These are phyloP conservation scores for Sclerotinia sclerotiorum DNA, from an alignment of 2,329 filamentous ascomycete species.

Conservation along the genomic window DNA sequence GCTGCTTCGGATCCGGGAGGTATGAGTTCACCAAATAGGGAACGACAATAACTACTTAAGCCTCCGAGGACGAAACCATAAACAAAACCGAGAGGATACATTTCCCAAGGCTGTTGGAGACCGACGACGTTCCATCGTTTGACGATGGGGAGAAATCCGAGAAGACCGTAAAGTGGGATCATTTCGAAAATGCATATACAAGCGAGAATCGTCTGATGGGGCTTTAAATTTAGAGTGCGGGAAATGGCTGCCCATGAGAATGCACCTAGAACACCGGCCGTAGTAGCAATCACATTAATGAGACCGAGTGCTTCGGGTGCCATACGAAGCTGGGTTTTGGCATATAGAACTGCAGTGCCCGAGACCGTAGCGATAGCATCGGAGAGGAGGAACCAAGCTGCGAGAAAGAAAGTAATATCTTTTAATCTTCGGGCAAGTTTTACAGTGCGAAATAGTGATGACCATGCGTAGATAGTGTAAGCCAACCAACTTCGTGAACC, in stretches of 20 bases:
- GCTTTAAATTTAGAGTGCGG: slow-evolving; percentile 64
- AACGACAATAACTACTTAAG: slow-evolving; percentile 84
- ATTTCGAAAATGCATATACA: slow-evolving; percentile 88
- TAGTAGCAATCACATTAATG: slow-evolving; percentile 89
- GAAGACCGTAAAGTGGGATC: slow-evolving; percentile 86
- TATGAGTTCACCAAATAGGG: slow-evolving; percentile 87
- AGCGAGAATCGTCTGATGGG: slow-evolving; percentile 83
- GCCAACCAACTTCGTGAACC: slow-evolving; percentile 53
- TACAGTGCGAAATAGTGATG: slow-evolving; percentile 75
- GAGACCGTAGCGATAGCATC: slow-evolving; percentile 93
- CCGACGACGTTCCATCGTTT: slow-evolving; percentile 73
- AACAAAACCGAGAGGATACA: slow-evolving; percentile 87
- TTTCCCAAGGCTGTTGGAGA: slow-evolving; percentile 90
- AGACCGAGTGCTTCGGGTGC: slow-evolving; percentile 80
- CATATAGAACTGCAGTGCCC: slow-evolving; percentile 91
- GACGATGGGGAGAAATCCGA: slow-evolving; percentile 83
- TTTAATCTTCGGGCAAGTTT: slow-evolving; percentile 68
- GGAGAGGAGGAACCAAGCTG: slow-evolving; percentile 90
- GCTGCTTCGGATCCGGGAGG: slow-evolving; percentile 91
- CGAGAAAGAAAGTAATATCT: slow-evolving; percentile 75
- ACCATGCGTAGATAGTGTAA: slow-evolving; percentile 83
- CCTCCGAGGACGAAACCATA: slow-evolving; percentile 96
- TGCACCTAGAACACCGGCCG: slow-evolving; percentile 80
- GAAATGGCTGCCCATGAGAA: slow-evolving; percentile 86
- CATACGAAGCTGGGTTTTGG: slow-evolving; percentile 91